Evolutionary conservation across 75 land plant genomes (phyloP).

Genomic region (Pinus taeda): DNA sequence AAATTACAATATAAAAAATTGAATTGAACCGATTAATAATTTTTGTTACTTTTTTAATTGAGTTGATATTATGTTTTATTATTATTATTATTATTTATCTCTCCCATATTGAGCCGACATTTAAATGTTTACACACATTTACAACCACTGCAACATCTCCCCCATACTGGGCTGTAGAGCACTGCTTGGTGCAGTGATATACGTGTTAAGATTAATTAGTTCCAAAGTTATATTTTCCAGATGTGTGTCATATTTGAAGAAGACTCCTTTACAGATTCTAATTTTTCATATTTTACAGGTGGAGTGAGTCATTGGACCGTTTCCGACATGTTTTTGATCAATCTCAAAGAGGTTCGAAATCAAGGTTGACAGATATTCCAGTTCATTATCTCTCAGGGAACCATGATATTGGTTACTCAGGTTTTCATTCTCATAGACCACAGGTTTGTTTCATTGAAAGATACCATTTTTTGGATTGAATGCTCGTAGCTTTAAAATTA

Average conservation of each 20-base stretch:
- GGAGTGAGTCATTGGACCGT: constrained; percentile 71
- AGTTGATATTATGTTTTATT: too few species aligned
- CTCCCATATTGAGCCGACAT: too few species aligned
- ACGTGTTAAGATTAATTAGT: neutral
- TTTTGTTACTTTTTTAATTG: too few species aligned
- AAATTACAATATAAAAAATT: too few species aligned
- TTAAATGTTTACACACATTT: too few species aligned
- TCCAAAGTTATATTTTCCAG: neutral
- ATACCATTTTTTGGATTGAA: neutral
- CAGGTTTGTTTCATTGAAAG: constrained; percentile 41
- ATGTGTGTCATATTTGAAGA: neutral
- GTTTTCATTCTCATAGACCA: constrained; percentile 34
- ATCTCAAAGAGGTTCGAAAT: constrained; percentile 33
- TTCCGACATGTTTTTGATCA: constrained; percentile 77
- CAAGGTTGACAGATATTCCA: constrained; percentile 16
- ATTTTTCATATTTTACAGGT: constrained; percentile 36
- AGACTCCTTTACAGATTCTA: neutral
- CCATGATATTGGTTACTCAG: constrained; percentile 87
- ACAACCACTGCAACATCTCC: too few species aligned
- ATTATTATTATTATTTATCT: too few species aligned
- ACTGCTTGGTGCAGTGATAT: neutral
- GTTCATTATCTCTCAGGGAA: constrained; percentile 74
- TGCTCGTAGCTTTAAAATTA: neutral
- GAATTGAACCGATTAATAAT: too few species aligned
- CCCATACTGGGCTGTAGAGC: too few species aligned